Evolutionary conservation across 768 basidiomycete species (phyloP).

Genomic region (Podaxis mareebaensis): DNA sequence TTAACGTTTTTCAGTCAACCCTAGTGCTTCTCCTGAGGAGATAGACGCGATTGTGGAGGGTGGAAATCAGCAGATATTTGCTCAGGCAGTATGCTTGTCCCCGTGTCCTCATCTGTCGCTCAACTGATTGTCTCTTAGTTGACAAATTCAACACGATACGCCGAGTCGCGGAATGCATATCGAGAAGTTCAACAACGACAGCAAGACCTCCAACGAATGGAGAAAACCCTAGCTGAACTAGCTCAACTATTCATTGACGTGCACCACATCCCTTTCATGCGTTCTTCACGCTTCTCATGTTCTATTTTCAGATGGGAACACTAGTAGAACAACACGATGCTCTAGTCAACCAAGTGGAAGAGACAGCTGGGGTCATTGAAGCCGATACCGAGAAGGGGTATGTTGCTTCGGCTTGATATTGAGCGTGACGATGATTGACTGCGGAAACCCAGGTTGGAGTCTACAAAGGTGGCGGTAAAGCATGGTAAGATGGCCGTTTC

Average conservation of each 20-base stretch:
- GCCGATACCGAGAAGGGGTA: constrained; percentile 73
- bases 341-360: constrained; percentile 62
- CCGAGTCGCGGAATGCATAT: constrained; percentile 78
- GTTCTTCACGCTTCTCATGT: constrained; percentile 2
- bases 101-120: constrained; percentile 8
- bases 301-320: constrained; percentile 62
- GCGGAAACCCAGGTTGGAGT: constrained; percentile 43
- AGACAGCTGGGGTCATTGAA: constrained; percentile 61
- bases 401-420: constrained; percentile 20
- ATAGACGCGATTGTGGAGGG: constrained; percentile 70
- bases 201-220: constrained; percentile 81
- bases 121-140: constrained; percentile 43
- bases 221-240: constrained; percentile 84
- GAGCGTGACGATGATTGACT: constrained; percentile 2
- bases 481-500: constrained; percentile 35
- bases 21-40: constrained; percentile 82
- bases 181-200: constrained; percentile 89
- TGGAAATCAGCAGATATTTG: constrained; percentile 71
- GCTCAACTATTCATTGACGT: constrained; percentile 88
- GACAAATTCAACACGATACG: constrained; percentile 76
- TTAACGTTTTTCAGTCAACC: constrained; percentile 61
- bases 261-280: constrained; percentile 19
- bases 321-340: constrained; percentile 83
- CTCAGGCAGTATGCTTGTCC: constrained; percentile 56
- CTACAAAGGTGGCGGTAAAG: constrained; percentile 68